These are phyloP conservation scores for Scheffersomyces segobiensis DNA, from an alignment of 1,139 yeast species.

Conservation along the genomic window DNA sequence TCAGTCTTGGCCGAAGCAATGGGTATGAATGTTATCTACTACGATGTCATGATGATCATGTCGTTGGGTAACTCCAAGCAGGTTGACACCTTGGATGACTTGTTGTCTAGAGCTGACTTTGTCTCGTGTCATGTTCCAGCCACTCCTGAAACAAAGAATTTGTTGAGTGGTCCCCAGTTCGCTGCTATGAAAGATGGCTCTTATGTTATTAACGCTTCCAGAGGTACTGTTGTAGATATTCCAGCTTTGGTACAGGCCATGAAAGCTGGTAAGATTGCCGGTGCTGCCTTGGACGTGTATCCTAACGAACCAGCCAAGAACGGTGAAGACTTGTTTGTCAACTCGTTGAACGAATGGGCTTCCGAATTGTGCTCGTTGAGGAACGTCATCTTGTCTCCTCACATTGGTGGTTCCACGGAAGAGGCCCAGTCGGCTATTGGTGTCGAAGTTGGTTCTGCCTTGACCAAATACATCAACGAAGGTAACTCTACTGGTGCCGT, in stretches of 20 bases:
- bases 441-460: slow-evolving; percentile 84
- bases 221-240: slow-evolving; percentile 97
- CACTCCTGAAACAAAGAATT: slow-evolving; percentile 85
- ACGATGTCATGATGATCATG: slow-evolving; percentile 92
- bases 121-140: slow-evolving; percentile 95
- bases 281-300: slow-evolving; percentile 95
- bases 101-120: slow-evolving; percentile 80
- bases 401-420: slow-evolving; percentile 98
- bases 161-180: slow-evolving; percentile 87
- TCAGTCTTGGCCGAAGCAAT: slow-evolving; percentile 95
- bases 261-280: slow-evolving; percentile 92
- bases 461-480: slow-evolving; percentile 91
- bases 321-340: slow-evolving; percentile 77
- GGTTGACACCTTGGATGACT: slow-evolving; percentile 80
- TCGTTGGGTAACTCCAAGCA: slow-evolving; percentile 96
- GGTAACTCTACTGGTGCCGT: slow-evolving; percentile 97
- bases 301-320: slow-evolving; percentile 98
- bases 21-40: slow-evolving; percentile 96
- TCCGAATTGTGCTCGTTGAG: slow-evolving; percentile 79
- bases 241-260: slow-evolving; percentile 91
- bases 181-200: slow-evolving; percentile 97
- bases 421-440: slow-evolving; percentile 99
- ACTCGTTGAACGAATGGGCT: slow-evolving; percentile 79
- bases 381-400: slow-evolving; percentile 93
- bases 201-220: slow-evolving; percentile 90